Base-by-base conservation (phyloP, 345 rosid species). In the Boechera retrofracta region DNA sequence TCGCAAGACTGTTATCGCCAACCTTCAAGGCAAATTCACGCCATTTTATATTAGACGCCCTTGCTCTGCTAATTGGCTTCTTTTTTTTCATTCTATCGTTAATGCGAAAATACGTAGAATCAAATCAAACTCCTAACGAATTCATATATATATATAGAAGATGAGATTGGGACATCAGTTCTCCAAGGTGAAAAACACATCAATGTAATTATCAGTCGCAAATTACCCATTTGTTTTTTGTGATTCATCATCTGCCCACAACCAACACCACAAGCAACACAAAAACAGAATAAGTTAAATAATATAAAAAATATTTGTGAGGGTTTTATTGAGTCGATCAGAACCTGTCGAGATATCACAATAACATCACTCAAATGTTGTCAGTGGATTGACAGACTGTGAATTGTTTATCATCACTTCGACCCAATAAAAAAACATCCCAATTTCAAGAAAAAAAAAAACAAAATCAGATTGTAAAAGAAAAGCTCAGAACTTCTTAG, bases 161-260 rank as follows among this genome's bases (percentile, higher is more conserved):
- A 47, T 47, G 21, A 13, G 49, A 47, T n/a, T 47, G 57, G 56
- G 69, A 55, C 54, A 76, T 76, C 74, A 76, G 79, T 60, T 76
- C 79, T 76, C 79, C 79, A 76, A 76, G 74, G 79, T 69, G 75
- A 76, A 69, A 67, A 13, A 42, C 64, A 52, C 31, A 76, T 76
- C 80, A 76, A 69, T 61, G 10, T 69, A n/a, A 51, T 2, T 0
- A 13, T 76, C 80, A 76, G 80, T 69, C 69, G 80, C 75, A 61
- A 61, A 76, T 52, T 52, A 76, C 74, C 79, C 69, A 76, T 76
- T 75, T 48, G 79, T 57, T 58, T 10, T 15, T 62, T 12, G 15
- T 39, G 48, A 69, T 51, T 76, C 71, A 76, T 76, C 80, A 77
- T 45, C 6, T 44, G 59, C 71, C 32, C 71, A 44, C 24, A 39